Base-by-base conservation (phyloP, 441 rosid genomes). In the Populus hybrid region DNA sequence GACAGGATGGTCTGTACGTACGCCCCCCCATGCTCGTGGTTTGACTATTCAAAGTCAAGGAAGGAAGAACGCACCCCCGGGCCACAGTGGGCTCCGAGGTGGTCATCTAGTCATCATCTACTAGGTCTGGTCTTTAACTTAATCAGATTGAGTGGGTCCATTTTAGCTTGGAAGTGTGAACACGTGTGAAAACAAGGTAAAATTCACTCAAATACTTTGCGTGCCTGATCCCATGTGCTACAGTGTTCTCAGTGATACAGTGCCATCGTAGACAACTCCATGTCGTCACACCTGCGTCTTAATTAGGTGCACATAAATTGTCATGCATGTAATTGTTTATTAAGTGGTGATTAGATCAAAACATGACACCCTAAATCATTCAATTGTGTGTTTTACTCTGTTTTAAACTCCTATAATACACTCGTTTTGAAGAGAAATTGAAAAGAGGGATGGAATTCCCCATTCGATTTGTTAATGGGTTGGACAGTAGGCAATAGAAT, bases 201-300 rank as follows among this genome's bases (percentile, higher is more conserved):
- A 23, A 10, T 21, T 70, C 26, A n/a, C n/a, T 59, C n/a, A 8
- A n/a, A 59, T 8, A 8, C 23, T n/a, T 20, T 2, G 57, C 18
- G 57, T 14, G 20, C 57, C 57, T 46, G 64, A 20, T 20, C 64
- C 24, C 24, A 59, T n/a, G 0, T 8, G 20, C 63, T 6, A n/a
- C 64, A 7, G 24, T n/a, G 4, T 6, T 57, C 23, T n/a, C 24
- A n/a, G 5, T 8, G 24, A 3, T n/a, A 18, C 59, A 8, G n/a
- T 59, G 64, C 24, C 64, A 59, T n/a, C 24, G 10, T 8, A 59
- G 64, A 66, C 20, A 66, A 12, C 35, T 63, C 67, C 35, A 20
- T 34, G 23, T 18, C 80, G 70, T 77, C 64, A 71, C 46, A n/a
- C 34, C 46, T 28, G 30, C 70, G 75, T 63, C 57, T 77, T 40